Evolutionary conservation across 2,329 filamentous ascomycete genomes (phyloP).

Genomic region (Fusarium nanum): DNA sequence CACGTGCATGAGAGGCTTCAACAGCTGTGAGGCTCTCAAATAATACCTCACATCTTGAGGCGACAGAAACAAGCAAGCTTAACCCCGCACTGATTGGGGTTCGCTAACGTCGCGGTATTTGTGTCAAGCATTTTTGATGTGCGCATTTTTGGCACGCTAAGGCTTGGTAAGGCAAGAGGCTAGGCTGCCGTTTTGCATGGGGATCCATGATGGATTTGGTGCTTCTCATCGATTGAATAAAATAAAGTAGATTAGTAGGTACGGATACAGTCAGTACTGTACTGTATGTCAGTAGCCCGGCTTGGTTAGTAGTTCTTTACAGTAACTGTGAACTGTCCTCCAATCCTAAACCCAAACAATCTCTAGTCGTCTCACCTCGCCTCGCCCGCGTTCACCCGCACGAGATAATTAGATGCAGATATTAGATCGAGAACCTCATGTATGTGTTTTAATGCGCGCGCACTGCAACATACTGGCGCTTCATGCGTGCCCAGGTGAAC

Average conservation of each 20-base stretch:
- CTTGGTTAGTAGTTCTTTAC: neutral
- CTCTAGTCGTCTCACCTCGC: neutral
- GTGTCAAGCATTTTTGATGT: slow-evolving; percentile 23
- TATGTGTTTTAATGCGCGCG: slow-evolving; percentile 25
- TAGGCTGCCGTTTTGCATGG: slow-evolving; percentile 33
- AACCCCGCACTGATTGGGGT: neutral
- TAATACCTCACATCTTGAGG: slow-evolving; percentile 15
- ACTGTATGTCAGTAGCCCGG: neutral
- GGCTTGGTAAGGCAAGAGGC: slow-evolving; percentile 4
- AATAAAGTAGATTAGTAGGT: neutral
- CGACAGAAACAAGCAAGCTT: slow-evolving; percentile 27
- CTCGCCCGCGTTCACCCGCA: slow-evolving; percentile 45
- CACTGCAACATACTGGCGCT: slow-evolving; percentile 13
- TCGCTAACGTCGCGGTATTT: slow-evolving; percentile 15
- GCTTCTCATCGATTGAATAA: slow-evolving; percentile 10
- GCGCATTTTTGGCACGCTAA: slow-evolving; percentile 23
- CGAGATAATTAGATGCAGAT: neutral
- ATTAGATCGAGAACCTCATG: slow-evolving; percentile 28
- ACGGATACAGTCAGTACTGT: neutral
- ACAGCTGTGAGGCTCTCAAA: slow-evolving; percentile 25
- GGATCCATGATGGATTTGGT: slow-evolving; percentile 4
- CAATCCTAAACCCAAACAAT: slow-evolving; percentile 2
- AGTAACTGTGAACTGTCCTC: slow-evolving; percentile 4
- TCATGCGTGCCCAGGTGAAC: slow-evolving; percentile 34
- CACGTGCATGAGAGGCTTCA: slow-evolving; percentile 31